Conservation (phyloP, 169 alveolate species). For the Eimeria necatrix region DNA sequence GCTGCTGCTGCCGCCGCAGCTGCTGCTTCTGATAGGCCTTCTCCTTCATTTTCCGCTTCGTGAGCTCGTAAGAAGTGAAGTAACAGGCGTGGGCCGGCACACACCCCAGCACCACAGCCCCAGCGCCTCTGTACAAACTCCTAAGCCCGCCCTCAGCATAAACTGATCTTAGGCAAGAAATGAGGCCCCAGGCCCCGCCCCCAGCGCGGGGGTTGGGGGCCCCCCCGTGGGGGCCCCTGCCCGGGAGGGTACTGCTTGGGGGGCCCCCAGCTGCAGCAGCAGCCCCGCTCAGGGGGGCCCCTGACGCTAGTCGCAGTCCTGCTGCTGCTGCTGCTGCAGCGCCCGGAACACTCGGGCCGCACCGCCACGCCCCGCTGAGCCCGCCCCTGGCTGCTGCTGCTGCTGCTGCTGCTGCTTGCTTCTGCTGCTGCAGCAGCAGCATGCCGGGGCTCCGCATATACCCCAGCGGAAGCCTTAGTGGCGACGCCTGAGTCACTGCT, state of each 20-base stretch:
- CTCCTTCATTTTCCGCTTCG: neutral
- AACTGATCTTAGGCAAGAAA: constrained; percentile 48
- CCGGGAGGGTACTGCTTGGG: neutral
- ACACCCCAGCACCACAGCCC: constrained; percentile 97
- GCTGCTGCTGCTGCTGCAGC: neutral
- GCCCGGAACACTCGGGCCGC: neutral
- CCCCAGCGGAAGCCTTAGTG: no score
- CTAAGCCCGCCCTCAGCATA: constrained; percentile 74
- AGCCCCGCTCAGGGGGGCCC: neutral
- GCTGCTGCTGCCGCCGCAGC: constrained; percentile 14
- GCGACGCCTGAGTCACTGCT: no score
- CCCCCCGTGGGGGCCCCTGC: neutral
- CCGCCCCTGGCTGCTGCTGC: neutral
- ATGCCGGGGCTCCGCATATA: no score
- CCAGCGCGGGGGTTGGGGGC: neutral
- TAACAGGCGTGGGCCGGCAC: constrained; percentile 99
- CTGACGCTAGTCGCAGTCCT: neutral
- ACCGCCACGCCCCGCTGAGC: neutral
- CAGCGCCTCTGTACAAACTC: constrained; percentile 92
- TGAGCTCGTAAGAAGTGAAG: constrained; percentile 94
- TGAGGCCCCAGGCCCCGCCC: constrained; percentile 30
- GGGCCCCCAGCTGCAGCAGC: neutral
- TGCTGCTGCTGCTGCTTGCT: constrained; percentile 53
- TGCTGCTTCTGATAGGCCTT: neutral
- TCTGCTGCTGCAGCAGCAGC: neutral